Base-by-base conservation (phyloP, 495 filamentous ascomycete species). In the Penicillium cataractarum region DNA sequence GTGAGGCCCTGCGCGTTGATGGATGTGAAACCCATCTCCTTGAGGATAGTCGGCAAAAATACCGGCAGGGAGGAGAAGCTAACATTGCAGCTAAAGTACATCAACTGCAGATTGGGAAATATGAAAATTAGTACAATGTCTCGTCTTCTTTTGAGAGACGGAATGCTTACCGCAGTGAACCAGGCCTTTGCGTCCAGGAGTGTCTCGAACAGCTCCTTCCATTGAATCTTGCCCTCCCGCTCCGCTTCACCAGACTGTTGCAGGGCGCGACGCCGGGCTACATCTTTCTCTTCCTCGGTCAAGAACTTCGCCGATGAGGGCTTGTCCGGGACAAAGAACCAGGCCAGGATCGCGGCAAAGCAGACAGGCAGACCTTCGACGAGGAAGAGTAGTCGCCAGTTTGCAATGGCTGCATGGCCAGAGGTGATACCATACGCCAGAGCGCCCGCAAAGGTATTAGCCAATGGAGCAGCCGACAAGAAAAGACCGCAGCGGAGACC, bases 11-110 rank as follows among this genome's bases (percentile, higher is more conserved):
- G 92, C 2, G 92, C 86, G 59, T 89, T 80, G 58, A 93, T 84
- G 19, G 82, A 73, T 9, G 82, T 86, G 74, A 89, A 93, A 15
- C 91, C 92, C 89, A 94, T 92, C 49, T 88, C 83, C 53, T 85
- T 80, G 13, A 93, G 80, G 69, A 96, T 92, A 10, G 89, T 89
- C 0, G 92, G 92, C 2, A 97, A 81, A 70, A 95, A 97, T 3
- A 94, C 90, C 0, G 92, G 91, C 8, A 97, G 83, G 6, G 90
- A 92, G n/a, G 89, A 87, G 74, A 93, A 96, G 59, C 89, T 82
- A 46, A 86, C 84, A 57, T 86, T 86, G 75, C 83, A 86, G 71
- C 78, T 83, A 58, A 84, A 84, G 69, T 84, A 85, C 81, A 84
- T 85, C n/a, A 85, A 71, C 81, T 84, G 60, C 17, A 48, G 2